Evolutionary conservation across 495 filamentous ascomycete genomes (phyloP), one percentile per base, ranked within the genome.

Genomic region (Annulohypoxylon nitens): DNA sequence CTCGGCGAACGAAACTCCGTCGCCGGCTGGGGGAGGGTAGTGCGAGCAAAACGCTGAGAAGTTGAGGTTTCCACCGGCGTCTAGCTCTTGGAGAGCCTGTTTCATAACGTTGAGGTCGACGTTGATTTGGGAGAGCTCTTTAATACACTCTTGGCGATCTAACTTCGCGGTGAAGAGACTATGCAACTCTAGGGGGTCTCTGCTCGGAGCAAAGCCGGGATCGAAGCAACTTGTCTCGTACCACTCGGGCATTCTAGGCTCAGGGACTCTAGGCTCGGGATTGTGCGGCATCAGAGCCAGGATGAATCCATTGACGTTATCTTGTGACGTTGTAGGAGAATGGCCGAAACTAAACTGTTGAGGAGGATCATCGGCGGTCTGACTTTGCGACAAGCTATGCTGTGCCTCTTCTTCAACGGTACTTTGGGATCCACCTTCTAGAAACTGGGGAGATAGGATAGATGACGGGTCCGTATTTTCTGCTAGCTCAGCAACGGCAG

Each of bases 71-170:
- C 47, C 67, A 34, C 37, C 58, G 4, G 51, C 50, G 25, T 16
- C 34, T 9, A 71, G 7, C 11, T 67, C 58, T 8, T 60, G 20
- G 7, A 75, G 12, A 8, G 18, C 25, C 14, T 39, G 10, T 30
- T 51, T 59, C 9, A 64, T 67, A 12, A 18, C 45, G 9, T 75
- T 53, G 1, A 75, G 41, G 48, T 71, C 73, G 16, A 73, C 26
- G 54, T 76, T 70, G 5, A 76, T 43, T 33, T 71, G 60, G 4
- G 70, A 76, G 12, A 76, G 59, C 25, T 70, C 66, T 10, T 68
- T 61, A 16, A 76, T 36, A 34, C 70, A 70, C 18, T 74, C 70
- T 41, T 69, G 60, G 16, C 61, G 64, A 37, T 72, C 69, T 1
- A 69, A 33, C 18, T 65, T 69, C 25, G 18, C 64, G 4, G 73